Base-by-base conservation (phyloP, 2,329 filamentous ascomycete genomes). In the Ceratocystis eucalypticola region DNA sequence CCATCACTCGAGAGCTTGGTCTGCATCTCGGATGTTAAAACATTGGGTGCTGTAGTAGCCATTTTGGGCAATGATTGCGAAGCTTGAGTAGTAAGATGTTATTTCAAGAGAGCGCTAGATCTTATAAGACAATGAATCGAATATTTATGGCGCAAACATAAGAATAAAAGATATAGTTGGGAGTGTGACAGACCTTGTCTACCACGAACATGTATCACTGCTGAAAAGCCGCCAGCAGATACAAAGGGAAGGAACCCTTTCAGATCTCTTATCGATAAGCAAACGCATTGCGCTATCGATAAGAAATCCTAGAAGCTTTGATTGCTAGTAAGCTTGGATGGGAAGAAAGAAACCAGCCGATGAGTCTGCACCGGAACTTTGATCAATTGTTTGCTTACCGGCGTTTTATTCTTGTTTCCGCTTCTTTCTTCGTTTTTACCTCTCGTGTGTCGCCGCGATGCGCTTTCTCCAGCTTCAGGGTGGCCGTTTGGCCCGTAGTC, bases 1-100 rank as follows among this genome's bases (percentile, higher is more conserved):
- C 69, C 69, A 28, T 69, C 69, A 59, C 63, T 66, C 44, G 69
- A 64, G 57, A 64, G 62, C 57, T 64, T 67, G 55, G 68, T 68
- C 59, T 69, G 69, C 59, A 67, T 64, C 22, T 69, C 68, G 41
- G 66, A 67, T 30, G 62, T 67, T 12, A 67, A 37, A 1, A 65
- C 66, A 50, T 64, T 53, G 33, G 66, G 66, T 15, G 66, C 66
- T 33, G 66, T 67, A 17, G 61, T 48, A 22, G 65, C 65, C 65
- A 67, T 67, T 63, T 22, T 59, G 37, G 12, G 37, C 37, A 15
- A 20, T 8, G n/a, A 6, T 65, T n/a, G 7, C 6, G 12, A 45
- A 30, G 44, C 8, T 50, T 17, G 53, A 5, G 33, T 4, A 5
- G 37, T 15, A 5, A 41, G 37, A 15, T 12, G 4, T 41, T 41